A percentile compares a stretch with the other conserved stretches of the same genome.
These are phyloP conservation scores for Artemisia argyi DNA, from an alignment of 129 eudicot genomes.

Conservation along the genomic window DNA sequence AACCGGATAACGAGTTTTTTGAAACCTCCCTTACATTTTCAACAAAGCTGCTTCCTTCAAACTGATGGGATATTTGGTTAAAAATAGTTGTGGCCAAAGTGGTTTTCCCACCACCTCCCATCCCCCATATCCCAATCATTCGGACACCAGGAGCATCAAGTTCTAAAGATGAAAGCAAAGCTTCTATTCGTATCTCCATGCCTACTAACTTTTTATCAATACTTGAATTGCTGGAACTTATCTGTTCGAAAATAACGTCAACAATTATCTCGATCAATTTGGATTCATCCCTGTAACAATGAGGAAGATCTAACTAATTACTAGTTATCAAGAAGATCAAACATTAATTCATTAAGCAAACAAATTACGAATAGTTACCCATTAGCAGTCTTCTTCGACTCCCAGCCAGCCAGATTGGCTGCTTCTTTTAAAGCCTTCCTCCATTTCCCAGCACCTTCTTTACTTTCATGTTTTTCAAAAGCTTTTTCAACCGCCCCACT, in stretches of 20 bases:
- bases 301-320: too few relatives aligned
- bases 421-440: too few relatives aligned
- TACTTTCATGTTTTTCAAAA: too few relatives aligned
- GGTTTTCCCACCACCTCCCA: slow-evolving; percentile 20
- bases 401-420: too few relatives aligned
- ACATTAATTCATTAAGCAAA: too few relatives aligned
- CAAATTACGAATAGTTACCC: too few relatives aligned
- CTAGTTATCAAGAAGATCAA: too few relatives aligned
- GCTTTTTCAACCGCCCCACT: too few relatives aligned
- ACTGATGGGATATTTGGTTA: neutral
- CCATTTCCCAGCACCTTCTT: too few relatives aligned
- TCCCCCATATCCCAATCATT: slow-evolving; percentile 16
- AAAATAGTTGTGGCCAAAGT: slow-evolving; percentile 5
- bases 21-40: slow-evolving; percentile 7
- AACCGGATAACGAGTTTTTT: neutral
- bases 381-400: too few relatives aligned
- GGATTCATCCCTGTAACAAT: too few relatives aligned
- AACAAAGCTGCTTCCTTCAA: neutral
- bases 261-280: too few relatives aligned
- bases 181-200: slow-evolving; percentile 7
- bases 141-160: neutral
- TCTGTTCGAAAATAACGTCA: neutral
- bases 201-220: slow-evolving; percentile 3
- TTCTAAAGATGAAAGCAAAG: neutral
- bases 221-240: neutral